Evolutionary conservation across 177 flowering plant genomes (phyloP), one percentile per base, ranked within the genome.

Genomic region (Tripterygium wilfordii): DNA sequence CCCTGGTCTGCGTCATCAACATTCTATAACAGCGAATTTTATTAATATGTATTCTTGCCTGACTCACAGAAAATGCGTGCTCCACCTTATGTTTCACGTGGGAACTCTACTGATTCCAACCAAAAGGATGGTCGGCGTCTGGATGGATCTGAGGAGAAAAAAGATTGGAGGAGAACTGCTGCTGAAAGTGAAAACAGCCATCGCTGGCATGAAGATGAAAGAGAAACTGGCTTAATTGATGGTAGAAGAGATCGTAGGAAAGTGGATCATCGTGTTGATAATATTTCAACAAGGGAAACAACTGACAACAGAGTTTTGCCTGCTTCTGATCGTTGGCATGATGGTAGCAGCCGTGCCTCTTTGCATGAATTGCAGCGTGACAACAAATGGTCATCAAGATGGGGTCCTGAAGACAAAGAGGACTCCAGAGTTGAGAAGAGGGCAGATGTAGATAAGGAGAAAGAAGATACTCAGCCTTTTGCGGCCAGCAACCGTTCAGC

Each of bases 331-430:
- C 60, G 88, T 25, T 82, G 96, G 96, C 67, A 74, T 74, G 98
- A 91, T 63, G 76, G 53, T 27, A 66, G 47, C 43, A 65, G 41
- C 42, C 91, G 96, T 23, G 75, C 23, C 53, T 54, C 88, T 61
- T 74, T 58, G 13, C 82, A 71, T 66, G 98, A 91, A 55, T 21
- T 77, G 2, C 68, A 85, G 6, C 75, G 98, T 18, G 98, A 92
- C 51, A 78, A 66, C 70, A 92, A 92, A 55, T 92, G 98, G 98
- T 77, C 96, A 15, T 77, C 85, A 30, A 80, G 95, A 57, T 92
- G 98, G 98, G 98, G 96, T 49, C 96, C 98, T 46, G 96, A 86
- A 36, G 98, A 89, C 25, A 92, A 78, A 65, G 98, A 92, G 70
- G 95, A 83, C 21, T 59, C 76, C 20, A 81, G 92, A 38, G 43